phyloP scores from a whole-genome alignment of 2,329 filamentous ascomycete species.

The Aspergillus flavus region DNA sequence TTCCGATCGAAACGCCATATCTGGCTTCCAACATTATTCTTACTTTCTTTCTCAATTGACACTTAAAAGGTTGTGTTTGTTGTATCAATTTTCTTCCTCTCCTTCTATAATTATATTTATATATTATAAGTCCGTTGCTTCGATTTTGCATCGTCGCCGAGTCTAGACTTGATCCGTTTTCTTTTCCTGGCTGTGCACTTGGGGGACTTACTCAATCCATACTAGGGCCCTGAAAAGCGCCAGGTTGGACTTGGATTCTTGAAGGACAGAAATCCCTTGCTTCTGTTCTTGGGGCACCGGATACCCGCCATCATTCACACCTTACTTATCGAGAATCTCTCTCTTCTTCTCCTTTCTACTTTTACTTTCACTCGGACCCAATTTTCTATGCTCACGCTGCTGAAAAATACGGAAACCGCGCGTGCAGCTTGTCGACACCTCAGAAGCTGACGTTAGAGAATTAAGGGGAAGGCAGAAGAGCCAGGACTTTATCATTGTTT shows the following conservation, averaged over 20 bases:
- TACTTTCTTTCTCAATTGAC: background rate
- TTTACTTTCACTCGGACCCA: background rate
- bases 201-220: constrained; percentile 3
- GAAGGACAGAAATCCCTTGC: constrained; percentile 5
- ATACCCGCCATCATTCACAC: background rate
- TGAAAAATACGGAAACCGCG: background rate
- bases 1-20: constrained; percentile 1
- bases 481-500: background rate
- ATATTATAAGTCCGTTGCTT: background rate
- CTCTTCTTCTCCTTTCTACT: background rate
- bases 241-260: constrained; percentile 4
- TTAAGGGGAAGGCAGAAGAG: background rate
- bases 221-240: background rate
- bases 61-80: background rate
- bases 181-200: constrained; percentile 1
- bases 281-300: background rate
- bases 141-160: background rate
- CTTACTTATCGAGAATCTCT: constrained; percentile 1
- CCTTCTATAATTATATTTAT: too few species aligned
- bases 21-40: background rate
- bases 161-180: constrained; percentile 1
- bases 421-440: background rate
- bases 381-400: background rate
- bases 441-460: background rate
- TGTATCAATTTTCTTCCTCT: background rate